Conservation (phyloP, 768 basidiomycete species). For the Suillus bovinus region DNA sequence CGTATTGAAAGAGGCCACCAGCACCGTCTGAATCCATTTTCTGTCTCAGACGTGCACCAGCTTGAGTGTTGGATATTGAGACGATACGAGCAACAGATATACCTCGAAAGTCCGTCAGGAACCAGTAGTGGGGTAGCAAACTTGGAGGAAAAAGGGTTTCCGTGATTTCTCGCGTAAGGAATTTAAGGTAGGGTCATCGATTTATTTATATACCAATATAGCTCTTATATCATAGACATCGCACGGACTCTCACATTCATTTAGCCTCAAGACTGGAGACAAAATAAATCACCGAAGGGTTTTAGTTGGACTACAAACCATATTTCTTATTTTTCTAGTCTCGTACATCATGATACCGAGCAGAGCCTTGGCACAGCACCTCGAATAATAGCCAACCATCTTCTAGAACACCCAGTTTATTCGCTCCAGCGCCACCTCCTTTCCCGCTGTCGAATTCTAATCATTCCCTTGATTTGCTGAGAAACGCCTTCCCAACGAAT, state of each 20-base stretch:
- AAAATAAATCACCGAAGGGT: too few relatives aligned
- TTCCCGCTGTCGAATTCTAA: not conserved
- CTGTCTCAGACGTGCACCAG: not conserved
- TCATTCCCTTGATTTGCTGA: not conserved
- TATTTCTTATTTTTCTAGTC: too few relatives aligned
- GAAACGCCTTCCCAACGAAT: conserved; percentile 1
- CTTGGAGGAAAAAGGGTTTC: not conserved
- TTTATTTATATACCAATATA: not conserved
- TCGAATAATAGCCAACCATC: too few relatives aligned
- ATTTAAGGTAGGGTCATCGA: not conserved
- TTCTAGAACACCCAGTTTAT: too few relatives aligned
- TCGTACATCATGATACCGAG: too few relatives aligned
- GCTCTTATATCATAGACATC: not conserved
- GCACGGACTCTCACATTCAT: not conserved
- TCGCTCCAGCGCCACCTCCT: not conserved
- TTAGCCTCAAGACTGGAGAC: too few relatives aligned
- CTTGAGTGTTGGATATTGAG: not conserved
- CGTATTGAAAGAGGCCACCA: not conserved
- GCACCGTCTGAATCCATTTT: not conserved
- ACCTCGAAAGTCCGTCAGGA: not conserved
- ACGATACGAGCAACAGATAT: not conserved
- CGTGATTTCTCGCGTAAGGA: not conserved
- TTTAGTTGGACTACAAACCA: too few relatives aligned
- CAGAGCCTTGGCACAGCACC: too few relatives aligned
- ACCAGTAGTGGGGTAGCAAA: not conserved